Percentiles rank a stretch among this genome's conserved stretches.
These are phyloP conservation scores for Fraxinus angustifolia DNA, from an alignment of 305 asterid species.

Conservation along the genomic window DNA sequence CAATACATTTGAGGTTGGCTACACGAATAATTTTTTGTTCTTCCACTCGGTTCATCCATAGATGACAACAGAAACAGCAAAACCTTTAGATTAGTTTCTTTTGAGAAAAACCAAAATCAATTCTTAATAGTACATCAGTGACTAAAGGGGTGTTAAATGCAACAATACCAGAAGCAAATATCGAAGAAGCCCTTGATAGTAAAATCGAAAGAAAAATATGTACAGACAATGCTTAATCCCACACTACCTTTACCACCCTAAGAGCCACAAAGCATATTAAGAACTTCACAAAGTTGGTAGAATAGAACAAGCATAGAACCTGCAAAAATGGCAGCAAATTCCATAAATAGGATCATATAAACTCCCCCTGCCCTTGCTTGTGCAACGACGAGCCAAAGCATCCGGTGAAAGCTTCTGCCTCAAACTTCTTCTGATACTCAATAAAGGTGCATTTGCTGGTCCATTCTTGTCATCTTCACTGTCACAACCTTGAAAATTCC, in stretches of 20 bases:
- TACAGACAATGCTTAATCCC: background rate
- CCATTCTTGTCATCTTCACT: constrained; percentile 29
- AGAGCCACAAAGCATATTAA: background rate
- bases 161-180: background rate
- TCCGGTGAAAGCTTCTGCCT: constrained; percentile 35
- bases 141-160: background rate
- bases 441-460: constrained; percentile 27
- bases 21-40: background rate
- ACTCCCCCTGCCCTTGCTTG: constrained; percentile 64
- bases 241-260: background rate
- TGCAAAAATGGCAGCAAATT: constrained; percentile 87
- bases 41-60: background rate
- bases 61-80: background rate
- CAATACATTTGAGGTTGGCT: background rate
- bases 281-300: background rate
- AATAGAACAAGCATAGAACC: constrained; percentile 34
- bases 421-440: constrained; percentile 29
- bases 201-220: background rate
- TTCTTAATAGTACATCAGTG: background rate
- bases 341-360: constrained; percentile 71
- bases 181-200: background rate
- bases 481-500: constrained; percentile 23
- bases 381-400: constrained; percentile 51
- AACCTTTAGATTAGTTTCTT: background rate
- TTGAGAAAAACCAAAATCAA: background rate